phyloP scores from a whole-genome alignment of 2,329 filamentous ascomycete genomes.

The Cladosporium sp. region DNA sequence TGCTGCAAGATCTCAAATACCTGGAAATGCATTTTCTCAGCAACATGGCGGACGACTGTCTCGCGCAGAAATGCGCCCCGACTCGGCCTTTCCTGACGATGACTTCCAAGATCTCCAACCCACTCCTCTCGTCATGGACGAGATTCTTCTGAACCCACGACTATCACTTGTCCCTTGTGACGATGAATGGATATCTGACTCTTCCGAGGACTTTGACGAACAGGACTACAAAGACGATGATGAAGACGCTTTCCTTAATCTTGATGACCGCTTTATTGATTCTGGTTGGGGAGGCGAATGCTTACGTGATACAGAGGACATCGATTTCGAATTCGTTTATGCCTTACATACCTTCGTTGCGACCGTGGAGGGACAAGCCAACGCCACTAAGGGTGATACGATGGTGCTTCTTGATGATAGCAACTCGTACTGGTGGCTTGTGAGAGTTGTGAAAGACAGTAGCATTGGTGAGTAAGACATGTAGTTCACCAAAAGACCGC shows the following conservation, averaged over 20 bases:
- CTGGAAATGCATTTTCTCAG: slow-evolving; percentile 2
- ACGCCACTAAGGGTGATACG: slow-evolving; percentile 95
- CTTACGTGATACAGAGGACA: slow-evolving; percentile 96
- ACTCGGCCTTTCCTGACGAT: slow-evolving; percentile 10
- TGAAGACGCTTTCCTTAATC: slow-evolving; percentile 53
- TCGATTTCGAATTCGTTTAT: slow-evolving; percentile 99
- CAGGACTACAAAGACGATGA: slow-evolving; percentile 53
- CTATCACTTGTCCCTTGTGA: slow-evolving; percentile 26
- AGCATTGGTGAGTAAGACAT: slow-evolving; percentile 66
- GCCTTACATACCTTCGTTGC: slow-evolving; percentile 96
- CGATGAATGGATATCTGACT: slow-evolving; percentile 18
- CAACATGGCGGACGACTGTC: background rate
- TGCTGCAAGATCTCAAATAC: background rate
- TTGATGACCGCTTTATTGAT: slow-evolving; percentile 62
- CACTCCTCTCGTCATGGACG: slow-evolving; percentile 34
- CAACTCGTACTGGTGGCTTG: slow-evolving; percentile 99
- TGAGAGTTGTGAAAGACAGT: slow-evolving; percentile 93
- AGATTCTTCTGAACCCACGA: slow-evolving; percentile 36
- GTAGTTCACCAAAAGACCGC: background rate
- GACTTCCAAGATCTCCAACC: background rate
- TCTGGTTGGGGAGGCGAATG: slow-evolving; percentile 71
- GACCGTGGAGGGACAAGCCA: slow-evolving; percentile 95
- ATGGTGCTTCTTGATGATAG: slow-evolving; percentile 98
- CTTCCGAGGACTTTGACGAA: slow-evolving; percentile 23
- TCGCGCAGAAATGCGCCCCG: slow-evolving; percentile 26